Conservation (phyloP, 768 basidiomycete species). For the Sutorius australiensis region DNA sequence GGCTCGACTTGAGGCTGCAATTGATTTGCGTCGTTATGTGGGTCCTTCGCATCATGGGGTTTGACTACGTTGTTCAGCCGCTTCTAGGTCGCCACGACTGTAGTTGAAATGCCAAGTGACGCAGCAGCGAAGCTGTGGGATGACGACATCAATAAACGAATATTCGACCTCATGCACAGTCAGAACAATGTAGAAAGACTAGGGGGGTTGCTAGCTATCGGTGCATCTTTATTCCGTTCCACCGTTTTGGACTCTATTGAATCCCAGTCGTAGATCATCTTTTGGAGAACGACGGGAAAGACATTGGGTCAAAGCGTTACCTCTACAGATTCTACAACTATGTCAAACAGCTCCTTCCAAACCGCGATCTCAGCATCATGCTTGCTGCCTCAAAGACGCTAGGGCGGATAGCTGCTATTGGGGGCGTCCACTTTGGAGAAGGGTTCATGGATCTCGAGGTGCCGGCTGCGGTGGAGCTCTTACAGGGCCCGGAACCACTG, state of each 20-base stretch:
- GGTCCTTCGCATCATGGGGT: constrained; percentile 26
- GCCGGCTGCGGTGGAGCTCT: constrained; percentile 73
- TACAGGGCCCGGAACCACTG: constrained; percentile 70
- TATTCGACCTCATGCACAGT: constrained; percentile 83
- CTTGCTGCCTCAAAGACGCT: constrained; percentile 89
- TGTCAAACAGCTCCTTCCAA: constrained; percentile 88
- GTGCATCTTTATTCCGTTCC: constrained; percentile 38
- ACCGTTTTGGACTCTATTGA: constrained; percentile 6
- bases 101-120: constrained; percentile 80
- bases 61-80: constrained; percentile 5
- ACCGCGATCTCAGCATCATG: constrained; percentile 91
- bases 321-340: constrained; percentile 90
- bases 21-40: constrained; percentile 73
- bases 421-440: constrained; percentile 81
- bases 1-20: constrained; percentile 60
- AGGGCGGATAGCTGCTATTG: constrained; percentile 80
- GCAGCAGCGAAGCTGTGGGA: constrained; percentile 82
- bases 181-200: constrained; percentile 74
- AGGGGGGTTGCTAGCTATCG: constrained; percentile 85
- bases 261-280: constrained; percentile 52
- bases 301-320: constrained; percentile 74
- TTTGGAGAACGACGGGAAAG: constrained; percentile 72
- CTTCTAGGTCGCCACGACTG: constrained; percentile 61
- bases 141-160: constrained; percentile 70
- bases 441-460: constrained; percentile 89